Percentiles rank a stretch among this genome's conserved stretches.
phyloP scores from a whole-genome alignment of 345 rosid species.

The Arabidopsis suecica region DNA sequence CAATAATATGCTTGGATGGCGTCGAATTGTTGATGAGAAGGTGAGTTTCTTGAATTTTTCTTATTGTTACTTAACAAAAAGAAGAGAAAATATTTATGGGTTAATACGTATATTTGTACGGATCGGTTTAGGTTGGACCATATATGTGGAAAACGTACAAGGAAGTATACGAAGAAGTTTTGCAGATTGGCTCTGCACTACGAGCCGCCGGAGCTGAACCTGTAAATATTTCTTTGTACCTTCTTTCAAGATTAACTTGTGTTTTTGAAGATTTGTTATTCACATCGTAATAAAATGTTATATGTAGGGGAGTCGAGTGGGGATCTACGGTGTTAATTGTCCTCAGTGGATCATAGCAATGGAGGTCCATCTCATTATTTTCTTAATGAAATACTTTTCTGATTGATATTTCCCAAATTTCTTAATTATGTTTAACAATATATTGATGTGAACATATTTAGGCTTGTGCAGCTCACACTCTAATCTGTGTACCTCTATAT shows the following conservation, averaged over 20 bases:
- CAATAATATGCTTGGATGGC: constrained; percentile 95
- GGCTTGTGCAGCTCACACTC: constrained; percentile 87
- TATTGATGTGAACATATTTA: constrained; percentile 41
- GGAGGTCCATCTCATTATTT: constrained; percentile 62
- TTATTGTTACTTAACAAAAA: not conserved
- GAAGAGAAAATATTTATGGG: not conserved
- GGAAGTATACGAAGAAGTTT: constrained; percentile 78
- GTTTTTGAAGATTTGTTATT: constrained; percentile 1
- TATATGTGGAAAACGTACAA: constrained; percentile 88
- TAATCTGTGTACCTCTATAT: constrained; percentile 91
- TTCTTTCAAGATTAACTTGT: constrained; percentile 2
- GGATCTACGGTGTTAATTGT: constrained; percentile 91
- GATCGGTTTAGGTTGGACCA: constrained; percentile 66
- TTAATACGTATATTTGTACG: constrained; percentile 4
- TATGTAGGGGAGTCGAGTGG: constrained; percentile 76
- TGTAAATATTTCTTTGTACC: constrained; percentile 52
- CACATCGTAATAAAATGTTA: constrained; percentile 3
- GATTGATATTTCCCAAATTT: constrained; percentile 6
- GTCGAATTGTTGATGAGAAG: constrained; percentile 68
- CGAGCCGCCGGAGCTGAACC: constrained; percentile 82
- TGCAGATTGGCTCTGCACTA: constrained; percentile 82
- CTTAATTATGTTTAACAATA: not conserved
- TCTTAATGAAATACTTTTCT: not conserved
- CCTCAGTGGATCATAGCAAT: constrained; percentile 95
- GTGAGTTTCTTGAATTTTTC: constrained; percentile 40